phyloP scores from a whole-genome alignment of 1,284 basidiomycete genomes.

The Erythrobasidium hasegawianum region DNA sequence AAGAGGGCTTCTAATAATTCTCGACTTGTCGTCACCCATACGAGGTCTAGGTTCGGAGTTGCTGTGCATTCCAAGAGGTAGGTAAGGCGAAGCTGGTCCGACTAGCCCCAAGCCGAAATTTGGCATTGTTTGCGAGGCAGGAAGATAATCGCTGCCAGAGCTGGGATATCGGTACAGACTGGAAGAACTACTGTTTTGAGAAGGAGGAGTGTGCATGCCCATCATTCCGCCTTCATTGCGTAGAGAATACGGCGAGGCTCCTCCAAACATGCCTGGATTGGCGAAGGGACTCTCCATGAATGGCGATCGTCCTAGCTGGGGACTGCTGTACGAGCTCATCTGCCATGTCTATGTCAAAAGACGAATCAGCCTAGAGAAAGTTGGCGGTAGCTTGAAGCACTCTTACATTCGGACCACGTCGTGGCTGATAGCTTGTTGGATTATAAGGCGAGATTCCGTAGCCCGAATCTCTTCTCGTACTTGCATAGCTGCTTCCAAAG shows the following conservation, averaged over 20 bases:
- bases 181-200: neutral
- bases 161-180: neutral
- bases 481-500: neutral
- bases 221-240: neutral
- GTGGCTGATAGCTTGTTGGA: neutral
- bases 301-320: neutral
- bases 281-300: neutral
- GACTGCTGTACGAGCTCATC: constrained; percentile 1
- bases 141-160: neutral
- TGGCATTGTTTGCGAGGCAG: neutral
- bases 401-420: neutral
- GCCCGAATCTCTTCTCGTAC: constrained; percentile 23
- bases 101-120: neutral
- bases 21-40: constrained; percentile 20
- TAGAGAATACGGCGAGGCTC: neutral
- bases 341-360: no score
- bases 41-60: constrained; percentile 13
- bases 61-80: neutral
- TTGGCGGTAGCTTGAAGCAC: neutral
- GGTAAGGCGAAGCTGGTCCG: constrained; percentile 10
- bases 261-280: no score
- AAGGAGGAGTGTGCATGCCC: neutral
- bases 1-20: constrained; percentile 59
- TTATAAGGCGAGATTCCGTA: constrained; percentile 23
- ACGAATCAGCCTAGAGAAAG: no score